Percentiles rank a stretch among this genome's conserved stretches.
phyloP scores from a whole-genome alignment of 257 asterid species.

The Asclepias syriaca region DNA sequence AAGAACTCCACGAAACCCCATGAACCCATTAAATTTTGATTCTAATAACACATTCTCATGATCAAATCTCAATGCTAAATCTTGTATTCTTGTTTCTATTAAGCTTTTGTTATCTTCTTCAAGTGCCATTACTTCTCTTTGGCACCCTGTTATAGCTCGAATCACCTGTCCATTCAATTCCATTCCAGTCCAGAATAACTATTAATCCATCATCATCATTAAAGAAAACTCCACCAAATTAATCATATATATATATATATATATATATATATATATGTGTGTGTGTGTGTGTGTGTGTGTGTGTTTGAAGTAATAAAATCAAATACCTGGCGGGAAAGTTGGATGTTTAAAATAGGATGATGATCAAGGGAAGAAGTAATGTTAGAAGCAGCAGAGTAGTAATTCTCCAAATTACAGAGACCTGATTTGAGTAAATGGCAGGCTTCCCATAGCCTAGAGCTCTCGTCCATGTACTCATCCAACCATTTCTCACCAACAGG shows the following conservation, averaged over 20 bases:
- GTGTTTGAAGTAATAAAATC: too few species aligned
- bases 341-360: slow-evolving; percentile 37
- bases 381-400: slow-evolving; percentile 37
- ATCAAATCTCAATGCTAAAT: slow-evolving; percentile 42
- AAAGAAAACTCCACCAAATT: too few species aligned
- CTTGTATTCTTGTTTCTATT: slow-evolving; percentile 50
- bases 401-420: slow-evolving; percentile 48
- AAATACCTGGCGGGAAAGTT: slow-evolving; percentile 67
- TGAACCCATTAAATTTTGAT: slow-evolving; percentile 60
- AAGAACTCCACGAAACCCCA: slow-evolving; percentile 65
- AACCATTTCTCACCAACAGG: slow-evolving; percentile 78
- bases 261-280: too few species aligned
- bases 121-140: slow-evolving; percentile 50
- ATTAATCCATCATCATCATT: not conserved
- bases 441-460: slow-evolving; percentile 72
- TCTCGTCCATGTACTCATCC: slow-evolving; percentile 77
- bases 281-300: too few species aligned
- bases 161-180: slow-evolving; percentile 35
- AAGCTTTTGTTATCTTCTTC: slow-evolving; percentile 58
- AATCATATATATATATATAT: too few species aligned
- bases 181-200: not conserved
- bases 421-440: slow-evolving; percentile 55
- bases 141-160: slow-evolving; percentile 55
- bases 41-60: slow-evolving; percentile 36
- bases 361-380: slow-evolving; percentile 40